Base-by-base conservation (phyloP, 441 rosid species). In the Breynia disticha region DNA sequence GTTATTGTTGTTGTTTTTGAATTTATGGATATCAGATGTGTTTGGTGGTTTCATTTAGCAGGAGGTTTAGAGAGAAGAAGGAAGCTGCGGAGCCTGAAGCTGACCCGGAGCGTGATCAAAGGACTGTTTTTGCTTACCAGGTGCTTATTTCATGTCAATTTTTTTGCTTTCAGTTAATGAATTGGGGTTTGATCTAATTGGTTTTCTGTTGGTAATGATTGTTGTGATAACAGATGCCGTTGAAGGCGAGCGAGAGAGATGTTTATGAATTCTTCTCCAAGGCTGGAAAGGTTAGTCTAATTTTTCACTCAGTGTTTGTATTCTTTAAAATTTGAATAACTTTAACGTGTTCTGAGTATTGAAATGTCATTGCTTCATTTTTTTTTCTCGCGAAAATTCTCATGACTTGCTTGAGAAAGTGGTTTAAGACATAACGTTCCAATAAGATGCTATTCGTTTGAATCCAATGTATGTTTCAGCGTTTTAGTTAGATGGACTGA, bases 61-160 rank as follows among this genome's bases (percentile, higher is more conserved):
- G 94, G 79, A 81, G 81, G 69, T 77, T 59, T 57, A 90, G 67
- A 71, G 95, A 90, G 16, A 86, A 90, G 83, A 86, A 82, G 69
- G 94, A 89, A 56, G 63, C 51, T 5, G 68, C 59, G 54, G 95
- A 86, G 72, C 86, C 94, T 58, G 97, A 86, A 73, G 86, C 83
- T 46, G 97, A 90, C 74, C 97, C 97, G 4, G 97, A 90, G 73
- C 86, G 97, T 73, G 97, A 90, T 68, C 97, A 86, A 63, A 78
- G 94, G 72, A 86, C 97, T 5, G 97, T 90, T 71, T 90, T 90
- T 75, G 97, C 94, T 17, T 90, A 90, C 66, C 97, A 86, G 95
- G 97, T 86, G 46, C 8, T 47, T 66, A 45, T 9, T 53, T 19
- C 48, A 37, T 53, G 32, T 45, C 5, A 11, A 46, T 17, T 69